Evolutionary conservation across 352 stramenopile genomes (phyloP), one percentile per base, ranked within the genome.

Genomic region (Pythium grandisporangium): DNA sequence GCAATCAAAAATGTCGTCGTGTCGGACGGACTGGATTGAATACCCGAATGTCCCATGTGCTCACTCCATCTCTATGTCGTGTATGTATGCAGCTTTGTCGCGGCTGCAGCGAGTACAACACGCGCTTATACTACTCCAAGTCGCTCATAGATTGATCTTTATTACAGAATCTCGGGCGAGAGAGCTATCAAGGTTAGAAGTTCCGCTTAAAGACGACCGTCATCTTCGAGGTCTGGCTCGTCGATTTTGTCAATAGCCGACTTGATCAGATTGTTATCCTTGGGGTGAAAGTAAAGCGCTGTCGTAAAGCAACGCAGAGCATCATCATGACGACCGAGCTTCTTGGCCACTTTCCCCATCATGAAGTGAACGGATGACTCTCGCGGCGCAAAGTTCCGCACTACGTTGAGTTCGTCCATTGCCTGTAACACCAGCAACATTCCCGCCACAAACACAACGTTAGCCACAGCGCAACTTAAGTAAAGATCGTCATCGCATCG

Each of bases 231-330:
- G 24, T 84, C 72, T 6, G 70, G 53, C 35, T 89, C 75, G 50
- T 89, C 77, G 55, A 91, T 81, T 51, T 87, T 83, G 55, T 98
- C 94, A 45, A 98, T 98, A 23, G 93, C 92, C 21, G 79, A 64
- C 58, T 98, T 98, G 65, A 99, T 97, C 19, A 97, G 58, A 57
- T 97, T 96, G 50, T 93, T 96, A 72, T 98, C 95, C 63, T 98
- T 98, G 5, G 93, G 95, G 53, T 98, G 87, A 44, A 98, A 89
- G 63, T 98, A 96, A 26, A 98, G 67, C 5, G 96, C 96, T 27
- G 85, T 96, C 32, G 96, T 96, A 56, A 98, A 98, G 60, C 91
- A 95, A 37, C 82, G 74, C 85, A 98, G 95, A 4, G 95, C 95
- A 37, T 97, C 82, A 36, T 98, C 90, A 17, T 78, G 51, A 10